Percentiles rank a stretch among this genome's conserved stretches.
Conservation (phyloP, 768 basidiomycete genomes). For the Mycena pura region DNA sequence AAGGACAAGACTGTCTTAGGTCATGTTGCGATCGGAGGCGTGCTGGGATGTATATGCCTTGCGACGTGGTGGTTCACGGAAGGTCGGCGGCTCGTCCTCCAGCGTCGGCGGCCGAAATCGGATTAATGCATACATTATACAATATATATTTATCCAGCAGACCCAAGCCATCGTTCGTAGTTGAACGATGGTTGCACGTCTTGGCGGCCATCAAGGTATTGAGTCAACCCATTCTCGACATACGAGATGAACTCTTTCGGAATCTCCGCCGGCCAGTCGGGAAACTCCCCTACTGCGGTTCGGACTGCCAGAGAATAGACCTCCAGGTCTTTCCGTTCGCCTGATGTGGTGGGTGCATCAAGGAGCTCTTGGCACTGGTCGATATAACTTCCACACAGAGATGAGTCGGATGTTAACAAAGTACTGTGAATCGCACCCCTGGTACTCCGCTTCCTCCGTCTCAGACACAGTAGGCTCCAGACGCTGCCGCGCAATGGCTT, state of each 20-base stretch:
- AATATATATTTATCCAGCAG: conserved; percentile 10
- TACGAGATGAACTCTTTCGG: conserved; percentile 53
- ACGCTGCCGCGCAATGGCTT: conserved; percentile 60
- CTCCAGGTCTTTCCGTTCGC: conserved; percentile 65
- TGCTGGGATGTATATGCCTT: conserved; percentile 34
- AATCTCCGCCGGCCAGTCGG: conserved; percentile 45
- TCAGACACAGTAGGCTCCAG: conserved; percentile 69
- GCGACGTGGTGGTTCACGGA: conserved; percentile 39
- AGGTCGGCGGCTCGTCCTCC: conserved; percentile 23
- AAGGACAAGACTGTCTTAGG: conserved; percentile 33
- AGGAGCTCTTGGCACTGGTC: conserved; percentile 74
- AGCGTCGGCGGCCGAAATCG: conserved; percentile 2
- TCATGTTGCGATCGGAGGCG: conserved; percentile 43
- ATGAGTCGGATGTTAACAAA: not conserved
- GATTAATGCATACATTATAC: conserved; percentile 5
- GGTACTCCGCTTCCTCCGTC: conserved; percentile 74
- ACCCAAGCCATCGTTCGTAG: conserved; percentile 52
- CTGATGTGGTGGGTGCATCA: conserved; percentile 58
- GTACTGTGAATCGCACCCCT: conserved; percentile 50
- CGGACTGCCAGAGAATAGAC: conserved; percentile 61
- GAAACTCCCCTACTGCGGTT: conserved; percentile 49
- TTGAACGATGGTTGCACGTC: conserved; percentile 45
- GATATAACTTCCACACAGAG: conserved; percentile 59
- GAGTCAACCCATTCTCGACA: conserved; percentile 48
- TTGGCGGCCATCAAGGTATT: conserved; percentile 46